Evolutionary conservation across 2,329 filamentous ascomycete species (phyloP).

Genomic region (Boeremia lycopersici): DNA sequence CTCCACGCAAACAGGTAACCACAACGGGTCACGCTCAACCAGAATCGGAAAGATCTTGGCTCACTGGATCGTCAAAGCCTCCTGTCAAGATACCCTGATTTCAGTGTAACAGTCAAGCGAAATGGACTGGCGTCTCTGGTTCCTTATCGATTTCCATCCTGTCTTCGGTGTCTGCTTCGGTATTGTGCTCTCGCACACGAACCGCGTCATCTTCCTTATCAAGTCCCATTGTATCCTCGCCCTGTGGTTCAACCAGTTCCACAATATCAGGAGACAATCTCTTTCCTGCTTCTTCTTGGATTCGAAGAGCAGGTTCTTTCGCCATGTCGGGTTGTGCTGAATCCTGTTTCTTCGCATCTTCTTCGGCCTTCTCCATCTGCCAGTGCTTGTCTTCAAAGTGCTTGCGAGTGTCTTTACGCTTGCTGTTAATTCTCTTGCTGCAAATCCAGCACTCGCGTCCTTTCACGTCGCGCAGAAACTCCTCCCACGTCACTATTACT

Average conservation of each 20-base stretch:
- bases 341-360: neutral
- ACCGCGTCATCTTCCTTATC: neutral
- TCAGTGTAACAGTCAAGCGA: too few relatives aligned
- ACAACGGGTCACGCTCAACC: too few relatives aligned
- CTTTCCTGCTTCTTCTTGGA: neutral
- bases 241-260: neutral
- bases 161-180: too few relatives aligned
- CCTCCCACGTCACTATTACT: conserved; percentile 13
- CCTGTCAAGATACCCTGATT: too few relatives aligned
- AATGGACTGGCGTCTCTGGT: too few relatives aligned
- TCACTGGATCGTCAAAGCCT: too few relatives aligned
- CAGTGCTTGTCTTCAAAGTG: conserved; percentile 24
- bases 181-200: neutral
- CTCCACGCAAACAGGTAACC: too few relatives aligned
- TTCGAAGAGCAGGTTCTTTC: neutral
- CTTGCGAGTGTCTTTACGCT: conserved; percentile 7
- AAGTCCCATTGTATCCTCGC: neutral
- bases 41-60: too few relatives aligned
- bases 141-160: neutral
- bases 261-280: neutral
- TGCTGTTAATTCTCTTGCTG: neutral
- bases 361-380: neutral
- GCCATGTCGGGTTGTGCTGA: neutral
- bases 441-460: conserved; percentile 23
- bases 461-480: conserved; percentile 9